Percentiles rank a stretch among this genome's conserved stretches.
These are phyloP conservation scores for Primulina huaijiensis DNA, from an alignment of 257 asterid genomes.

Conservation along the genomic window DNA sequence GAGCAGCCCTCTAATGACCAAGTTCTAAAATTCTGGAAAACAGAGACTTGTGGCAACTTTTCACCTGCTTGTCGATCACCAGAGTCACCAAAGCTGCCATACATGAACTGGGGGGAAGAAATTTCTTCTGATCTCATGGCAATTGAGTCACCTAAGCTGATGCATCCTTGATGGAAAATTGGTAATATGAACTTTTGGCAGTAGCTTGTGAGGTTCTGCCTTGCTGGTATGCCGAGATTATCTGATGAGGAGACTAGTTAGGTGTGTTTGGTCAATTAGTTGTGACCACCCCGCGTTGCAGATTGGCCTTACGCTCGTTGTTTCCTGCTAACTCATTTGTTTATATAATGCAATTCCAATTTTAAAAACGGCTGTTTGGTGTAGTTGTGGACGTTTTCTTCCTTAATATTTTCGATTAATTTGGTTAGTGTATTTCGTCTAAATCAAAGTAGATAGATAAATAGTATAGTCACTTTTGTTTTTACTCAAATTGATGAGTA, in stretches of 20 bases:
- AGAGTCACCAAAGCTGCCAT: slow-evolving; percentile 39
- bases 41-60: slow-evolving; percentile 22
- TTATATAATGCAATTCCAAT: not conserved
- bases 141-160: slow-evolving; percentile 42
- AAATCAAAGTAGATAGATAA: too few relatives aligned
- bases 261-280: slow-evolving; percentile 18
- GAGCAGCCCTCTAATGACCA: slow-evolving; percentile 29
- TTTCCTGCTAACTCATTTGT: not conserved
- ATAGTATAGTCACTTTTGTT: too few relatives aligned
- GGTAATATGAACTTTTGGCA: not conserved
- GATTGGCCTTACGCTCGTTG: too few relatives aligned
- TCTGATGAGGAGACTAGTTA: slow-evolving; percentile 25
- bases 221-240: slow-evolving; percentile 18
- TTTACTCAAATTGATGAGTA: not conserved
- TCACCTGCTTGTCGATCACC: slow-evolving; percentile 57
- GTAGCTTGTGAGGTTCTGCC: not conserved
- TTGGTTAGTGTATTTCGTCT: too few relatives aligned
- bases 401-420: too few relatives aligned
- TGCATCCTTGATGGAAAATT: slow-evolving; percentile 8
- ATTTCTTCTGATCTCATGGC: slow-evolving; percentile 35
- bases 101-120: slow-evolving; percentile 46
- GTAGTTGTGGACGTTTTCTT: not conserved
- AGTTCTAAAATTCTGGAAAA: slow-evolving; percentile 21
- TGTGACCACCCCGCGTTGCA: not conserved
- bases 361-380: not conserved